A percentile compares a stretch with the other conserved stretches of the same genome.
phyloP scores from a whole-genome alignment of 2,329 filamentous ascomycete genomes.

The Penicillium paneum region DNA sequence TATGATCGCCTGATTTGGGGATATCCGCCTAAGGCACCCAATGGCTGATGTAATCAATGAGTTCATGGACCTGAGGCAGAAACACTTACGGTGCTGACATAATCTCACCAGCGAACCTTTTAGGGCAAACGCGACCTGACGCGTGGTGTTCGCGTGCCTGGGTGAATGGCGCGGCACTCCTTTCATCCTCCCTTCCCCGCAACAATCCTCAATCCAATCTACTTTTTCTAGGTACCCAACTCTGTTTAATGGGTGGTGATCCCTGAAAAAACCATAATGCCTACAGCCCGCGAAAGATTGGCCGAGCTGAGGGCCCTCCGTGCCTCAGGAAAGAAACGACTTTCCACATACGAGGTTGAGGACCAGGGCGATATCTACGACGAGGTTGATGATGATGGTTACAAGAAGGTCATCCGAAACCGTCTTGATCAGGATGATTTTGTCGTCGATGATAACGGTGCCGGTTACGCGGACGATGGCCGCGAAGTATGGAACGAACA shows the following conservation, averaged over 20 bases:
- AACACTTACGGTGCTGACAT: not conserved
- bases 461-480: constrained; percentile 94
- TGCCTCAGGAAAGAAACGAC: constrained; percentile 84
- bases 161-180: constrained; percentile 12
- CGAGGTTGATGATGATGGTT: constrained; percentile 92
- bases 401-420: constrained; percentile 90
- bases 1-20: not conserved
- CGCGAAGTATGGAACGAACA: constrained; percentile 86
- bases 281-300: constrained; percentile 35
- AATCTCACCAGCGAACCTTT: not conserved
- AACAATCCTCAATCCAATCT: constrained; percentile 10
- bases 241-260: constrained; percentile 14
- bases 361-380: constrained; percentile 87
- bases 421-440: constrained; percentile 94
- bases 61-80: not conserved
- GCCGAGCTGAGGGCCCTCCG: constrained; percentile 82
- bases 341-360: constrained; percentile 81
- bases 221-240: constrained; percentile 1
- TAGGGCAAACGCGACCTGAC: constrained; percentile 2
- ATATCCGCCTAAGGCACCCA: not conserved
- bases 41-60: not conserved
- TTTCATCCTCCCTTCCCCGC: constrained; percentile 21
- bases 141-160: constrained; percentile 2
- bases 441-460: constrained; percentile 96
- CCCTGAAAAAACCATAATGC: constrained; percentile 26